Percentiles rank a stretch among this genome's conserved stretches.
Evolutionary conservation across 2,329 filamentous ascomycete species (phyloP).

Genomic region (Ophiocordyceps sinensis): DNA sequence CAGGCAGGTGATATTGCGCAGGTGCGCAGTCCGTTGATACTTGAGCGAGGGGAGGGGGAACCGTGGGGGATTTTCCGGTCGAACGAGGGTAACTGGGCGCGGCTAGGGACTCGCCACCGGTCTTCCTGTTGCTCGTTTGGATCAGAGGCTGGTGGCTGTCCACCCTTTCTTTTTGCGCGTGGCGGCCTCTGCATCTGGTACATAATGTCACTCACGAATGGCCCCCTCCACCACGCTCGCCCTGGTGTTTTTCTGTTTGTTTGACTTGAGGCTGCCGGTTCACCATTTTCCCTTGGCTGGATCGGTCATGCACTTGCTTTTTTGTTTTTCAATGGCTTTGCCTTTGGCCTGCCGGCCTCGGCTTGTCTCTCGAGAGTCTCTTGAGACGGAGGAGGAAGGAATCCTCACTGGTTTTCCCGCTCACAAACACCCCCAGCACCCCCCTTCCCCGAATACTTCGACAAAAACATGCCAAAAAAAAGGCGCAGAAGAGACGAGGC

Average conservation of each 20-base stretch:
- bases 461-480: too few relatives aligned
- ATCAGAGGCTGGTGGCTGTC: slow-evolving; percentile 7
- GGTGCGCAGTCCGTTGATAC: slow-evolving; percentile 20
- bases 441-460: too few relatives aligned
- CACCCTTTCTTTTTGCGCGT: slow-evolving; percentile 7
- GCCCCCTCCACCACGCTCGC: slow-evolving; percentile 1
- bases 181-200: slow-evolving; percentile 13
- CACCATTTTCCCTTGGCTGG: slow-evolving; percentile 4
- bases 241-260: slow-evolving; percentile 3
- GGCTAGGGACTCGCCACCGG: slow-evolving; percentile 17
- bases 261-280: slow-evolving; percentile 7
- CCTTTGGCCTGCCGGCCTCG: background rate
- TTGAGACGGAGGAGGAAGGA: background rate
- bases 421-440: too few relatives aligned
- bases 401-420: background rate
- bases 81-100: slow-evolving; percentile 18
- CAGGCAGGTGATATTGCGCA: slow-evolving; percentile 18
- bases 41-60: slow-evolving; percentile 22
- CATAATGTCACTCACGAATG: slow-evolving; percentile 1
- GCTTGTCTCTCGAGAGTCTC: too few relatives aligned
- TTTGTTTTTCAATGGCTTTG: slow-evolving; percentile 2
- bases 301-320: slow-evolving; percentile 17
- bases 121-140: slow-evolving; percentile 11
- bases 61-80: slow-evolving; percentile 10
- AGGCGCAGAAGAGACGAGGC: too few relatives aligned